Percentiles rank a stretch among this genome's conserved stretches.
Conservation (phyloP, 2,329 filamentous ascomycete genomes). For the Trichoderma atrobrunneum region DNA sequence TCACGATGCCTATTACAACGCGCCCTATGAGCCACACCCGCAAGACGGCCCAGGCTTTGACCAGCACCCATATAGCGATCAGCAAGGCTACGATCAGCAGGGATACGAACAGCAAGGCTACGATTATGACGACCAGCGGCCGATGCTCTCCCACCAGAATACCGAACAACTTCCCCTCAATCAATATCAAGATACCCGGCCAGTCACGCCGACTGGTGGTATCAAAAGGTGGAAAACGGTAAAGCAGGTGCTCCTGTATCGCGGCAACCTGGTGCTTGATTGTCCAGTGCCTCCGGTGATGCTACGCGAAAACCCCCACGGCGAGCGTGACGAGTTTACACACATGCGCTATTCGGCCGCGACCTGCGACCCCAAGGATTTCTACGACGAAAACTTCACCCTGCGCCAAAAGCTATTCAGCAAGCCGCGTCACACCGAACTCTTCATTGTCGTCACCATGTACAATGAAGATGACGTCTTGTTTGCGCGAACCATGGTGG, state of each 20-base stretch:
- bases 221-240: slow-evolving; percentile 97
- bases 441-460: slow-evolving; percentile 97
- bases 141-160: slow-evolving; percentile 69
- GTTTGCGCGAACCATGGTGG: slow-evolving; percentile 92
- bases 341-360: slow-evolving; percentile 93
- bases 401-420: slow-evolving; percentile 88
- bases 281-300: slow-evolving; percentile 90
- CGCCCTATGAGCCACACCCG: slow-evolving; percentile 71
- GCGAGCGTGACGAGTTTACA: slow-evolving; percentile 86
- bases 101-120: slow-evolving; percentile 52
- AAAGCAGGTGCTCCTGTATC: slow-evolving; percentile 95
- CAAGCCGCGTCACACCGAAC: slow-evolving; percentile 86
- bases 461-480: slow-evolving; percentile 98
- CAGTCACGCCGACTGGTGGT: slow-evolving; percentile 39
- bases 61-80: slow-evolving; percentile 14
- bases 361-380: slow-evolving; percentile 87
- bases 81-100: slow-evolving; percentile 35
- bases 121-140: slow-evolving; percentile 68
- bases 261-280: slow-evolving; percentile 94
- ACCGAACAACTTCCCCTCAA: slow-evolving; percentile 36
- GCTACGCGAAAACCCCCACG: slow-evolving; percentile 83
- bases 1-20: slow-evolving; percentile 82
- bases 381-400: slow-evolving; percentile 86
- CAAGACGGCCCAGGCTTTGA: slow-evolving; percentile 35
- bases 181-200: slow-evolving; percentile 45